Evolutionary conservation across 768 basidiomycete species (phyloP), one percentile per base, ranked within the genome.

Genomic region (Mycena capillaripes): DNA sequence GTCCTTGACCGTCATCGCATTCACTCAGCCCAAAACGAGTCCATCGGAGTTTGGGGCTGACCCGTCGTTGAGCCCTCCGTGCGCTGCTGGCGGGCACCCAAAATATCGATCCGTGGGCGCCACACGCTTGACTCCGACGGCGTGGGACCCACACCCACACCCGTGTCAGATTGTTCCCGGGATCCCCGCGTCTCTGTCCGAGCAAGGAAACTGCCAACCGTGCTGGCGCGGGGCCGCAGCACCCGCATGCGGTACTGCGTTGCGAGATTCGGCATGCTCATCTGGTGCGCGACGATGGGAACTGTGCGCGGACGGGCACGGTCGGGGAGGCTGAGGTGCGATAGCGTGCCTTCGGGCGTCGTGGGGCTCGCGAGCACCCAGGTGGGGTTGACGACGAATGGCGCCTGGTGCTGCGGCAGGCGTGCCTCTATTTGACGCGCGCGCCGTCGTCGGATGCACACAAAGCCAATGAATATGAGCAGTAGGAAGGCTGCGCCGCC

Each of bases 341-440:
- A 73, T 7, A 38, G 62, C 4, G 56, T 11, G 61, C 55, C 56
- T 4, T 62, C 48, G 25, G 60, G 57, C 25, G 63, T 48, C 1
- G 56, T 61, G 21, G 72, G 67, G 27, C 62, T 65, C 16, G 57
- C 32, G 40, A 58, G 62, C 2, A 73, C 63, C 72, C 72, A 73
- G 17, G 72, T 73, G 2, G 72, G 72, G 48, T 69, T 73, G 23
- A 73, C 68, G 57, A 73, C 40, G 58, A 73, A 73, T 34, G 71
- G 72, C 1, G 30, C 67, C 19, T 69, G 67, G n/a, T 42, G 72
- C 44, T 40, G n/a, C 11, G 67, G 68, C 17, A 66, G 16, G 32
- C 72, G 67, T 0, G 46, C 29, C 12, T 48, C 67, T 29, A 34
- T 1, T 0, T 14, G 46, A 19, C 56, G 56, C 14, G 58, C 48